Base-by-base conservation (phyloP, 257 asterid genomes). In the Rauvolfia tetraphylla region DNA sequence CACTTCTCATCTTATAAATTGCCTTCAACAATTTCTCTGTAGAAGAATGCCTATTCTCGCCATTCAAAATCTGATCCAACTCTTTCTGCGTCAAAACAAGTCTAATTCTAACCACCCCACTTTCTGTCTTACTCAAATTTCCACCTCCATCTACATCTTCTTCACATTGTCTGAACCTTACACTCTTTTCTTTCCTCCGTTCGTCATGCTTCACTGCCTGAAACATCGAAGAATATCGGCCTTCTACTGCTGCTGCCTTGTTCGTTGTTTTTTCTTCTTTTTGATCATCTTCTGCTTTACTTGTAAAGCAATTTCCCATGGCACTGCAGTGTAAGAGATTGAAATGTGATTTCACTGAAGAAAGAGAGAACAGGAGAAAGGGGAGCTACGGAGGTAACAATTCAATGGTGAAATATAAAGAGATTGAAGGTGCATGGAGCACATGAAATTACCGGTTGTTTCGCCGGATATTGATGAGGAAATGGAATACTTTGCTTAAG, bases 51-150 rank as follows among this genome's bases (percentile, higher is more conserved):
- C 38, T 18, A 48, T 53, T 29, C 14, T 71, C 68, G 1, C 78
- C 74, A 33, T 80, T 78, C 82, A 83, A 66, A n/a, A 83, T 74
- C 67, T 75, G 77, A 9, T 23, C 61, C 54, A 83, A 58, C 46
- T 83, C 87, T 6, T 74, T 77, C 39, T 75, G 83, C 39, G 84
- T 83, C 81, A 83, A 44, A 12, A 83, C 81, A 34, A 83, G 39
- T 0, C 76, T 78, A 38, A 83, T 71, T 42, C 87, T 83, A n/a
- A 83, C 75, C n/a, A 42, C 79, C 49, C 76, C 80, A 27, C 57
- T 67, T 61, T 57, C 54, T 27, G 46, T 44, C 49, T 77, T 38
- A 36, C 78, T 70, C 36, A 53, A 25, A 27, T 17, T 8, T 48
- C 33, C 69, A 56, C 71, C n/a, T 59, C 61, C 48, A 7, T 59